phyloP scores from a whole-genome alignment of 306 rosid genomes.

The Calophaca sinica region DNA sequence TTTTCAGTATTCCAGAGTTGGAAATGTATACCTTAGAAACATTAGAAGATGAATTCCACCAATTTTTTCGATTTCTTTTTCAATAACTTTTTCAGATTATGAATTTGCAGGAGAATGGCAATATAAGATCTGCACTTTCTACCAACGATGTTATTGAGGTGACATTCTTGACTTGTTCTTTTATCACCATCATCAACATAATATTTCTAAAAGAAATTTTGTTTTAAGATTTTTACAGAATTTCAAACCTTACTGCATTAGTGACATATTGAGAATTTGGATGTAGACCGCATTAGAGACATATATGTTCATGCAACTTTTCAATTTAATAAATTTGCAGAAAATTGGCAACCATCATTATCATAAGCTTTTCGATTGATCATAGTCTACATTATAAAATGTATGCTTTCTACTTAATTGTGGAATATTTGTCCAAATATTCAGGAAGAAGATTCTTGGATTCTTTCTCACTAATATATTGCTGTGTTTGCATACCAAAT shows the following conservation, averaged over 20 bases:
- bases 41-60: not conserved
- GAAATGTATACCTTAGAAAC: conserved; percentile 4
- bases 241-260: conserved; percentile 26
- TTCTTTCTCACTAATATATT: conserved; percentile 31
- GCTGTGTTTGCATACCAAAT: conserved; percentile 41
- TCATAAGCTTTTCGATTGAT: conserved; percentile 12
- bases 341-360: conserved; percentile 50
- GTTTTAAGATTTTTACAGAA: conserved; percentile 3
- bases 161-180: conserved; percentile 32
- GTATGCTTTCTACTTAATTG: conserved; percentile 18
- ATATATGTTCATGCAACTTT: conserved; percentile 7
- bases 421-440: not conserved
- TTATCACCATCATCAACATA: not conserved
- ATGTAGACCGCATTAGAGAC: too few species aligned
- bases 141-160: conserved; percentile 87
- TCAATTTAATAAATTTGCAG: conserved; percentile 46
- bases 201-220: not conserved
- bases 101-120: conserved; percentile 74
- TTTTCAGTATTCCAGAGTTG: conserved; percentile 15
- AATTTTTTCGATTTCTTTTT: not conserved
- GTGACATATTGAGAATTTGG: not conserved
- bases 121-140: conserved; percentile 79
- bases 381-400: conserved; percentile 25
- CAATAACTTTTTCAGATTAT: conserved; percentile 26
- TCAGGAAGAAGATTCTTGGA: not conserved